These are phyloP conservation scores for Termitomyces sp. DNA, from an alignment of 768 basidiomycete species.

Conservation along the genomic window DNA sequence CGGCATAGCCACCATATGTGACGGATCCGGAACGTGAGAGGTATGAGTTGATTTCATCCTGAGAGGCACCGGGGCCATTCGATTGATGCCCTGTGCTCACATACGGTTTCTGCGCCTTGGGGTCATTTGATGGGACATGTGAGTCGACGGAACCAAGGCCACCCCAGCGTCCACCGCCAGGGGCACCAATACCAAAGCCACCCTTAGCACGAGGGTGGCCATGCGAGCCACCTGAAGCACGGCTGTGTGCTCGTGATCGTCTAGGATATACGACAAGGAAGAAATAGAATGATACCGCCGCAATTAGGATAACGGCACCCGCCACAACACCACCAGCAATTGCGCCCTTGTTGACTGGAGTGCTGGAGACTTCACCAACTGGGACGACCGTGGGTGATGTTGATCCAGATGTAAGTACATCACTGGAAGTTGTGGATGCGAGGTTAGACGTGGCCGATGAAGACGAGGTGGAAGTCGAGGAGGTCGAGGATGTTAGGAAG, in stretches of 20 bases:
- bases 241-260: conserved; percentile 2
- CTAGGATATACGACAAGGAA: conserved; percentile 17
- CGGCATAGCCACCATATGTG: conserved; percentile 1
- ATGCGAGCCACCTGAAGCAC: background rate
- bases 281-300: conserved; percentile 28
- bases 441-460: conserved; percentile 10
- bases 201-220: background rate
- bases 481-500: conserved; percentile 4
- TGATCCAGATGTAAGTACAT: conserved; percentile 8
- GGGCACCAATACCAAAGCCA: background rate
- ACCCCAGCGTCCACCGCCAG: conserved; percentile 12
- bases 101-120: conserved; percentile 4
- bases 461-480: conserved; percentile 12
- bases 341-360: conserved; percentile 32
- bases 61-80: background rate
- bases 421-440: conserved; percentile 14
- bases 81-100: background rate
- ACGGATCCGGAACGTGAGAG: conserved; percentile 9
- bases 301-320: conserved; percentile 32
- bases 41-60: conserved; percentile 11
- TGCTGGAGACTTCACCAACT: conserved; percentile 20
- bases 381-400: conserved; percentile 10
- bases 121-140: conserved; percentile 3
- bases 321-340: conserved; percentile 55
- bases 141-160: conserved; percentile 18